These are phyloP conservation scores for Symbiodinium pilosum DNA, from an alignment of 73 alveolate genomes.

Conservation along the genomic window DNA sequence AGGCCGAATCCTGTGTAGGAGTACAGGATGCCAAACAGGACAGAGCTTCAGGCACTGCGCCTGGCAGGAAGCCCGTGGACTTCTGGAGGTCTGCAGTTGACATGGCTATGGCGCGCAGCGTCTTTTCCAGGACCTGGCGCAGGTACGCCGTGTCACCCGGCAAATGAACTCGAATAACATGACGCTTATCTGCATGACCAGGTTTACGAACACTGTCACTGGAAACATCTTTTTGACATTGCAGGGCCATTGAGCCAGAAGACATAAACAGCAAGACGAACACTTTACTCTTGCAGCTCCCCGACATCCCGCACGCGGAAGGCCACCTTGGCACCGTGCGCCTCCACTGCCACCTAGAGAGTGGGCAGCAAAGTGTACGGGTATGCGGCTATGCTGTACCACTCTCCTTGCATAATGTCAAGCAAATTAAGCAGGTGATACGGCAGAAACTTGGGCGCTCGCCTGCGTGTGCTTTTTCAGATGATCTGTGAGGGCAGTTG, in stretches of 20 bases:
- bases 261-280: too few species aligned
- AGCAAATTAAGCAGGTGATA: too few species aligned
- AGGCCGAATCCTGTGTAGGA: conserved; percentile 33
- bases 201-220: too few species aligned
- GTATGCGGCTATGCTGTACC: background rate
- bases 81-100: conserved; percentile 55
- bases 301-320: background rate
- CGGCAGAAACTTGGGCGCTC: background rate
- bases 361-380: background rate
- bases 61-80: conserved; percentile 69
- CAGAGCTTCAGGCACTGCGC: background rate
- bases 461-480: conserved; percentile 46
- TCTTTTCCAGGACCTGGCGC: background rate
- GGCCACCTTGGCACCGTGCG: background rate
- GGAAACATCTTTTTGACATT: too few species aligned
- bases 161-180: background rate
- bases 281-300: too few species aligned
- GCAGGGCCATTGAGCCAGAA: too few species aligned
- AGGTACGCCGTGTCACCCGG: background rate
- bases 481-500: conserved; percentile 24
- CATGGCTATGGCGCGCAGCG: conserved; percentile 4
- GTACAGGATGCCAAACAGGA: background rate
- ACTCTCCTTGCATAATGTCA: background rate
- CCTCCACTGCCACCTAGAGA: conserved; percentile 8
- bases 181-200: too few species aligned